Evolutionary conservation across 2,329 filamentous ascomycete species (phyloP).

Genomic region (Ceratocystis lukuohia): DNA sequence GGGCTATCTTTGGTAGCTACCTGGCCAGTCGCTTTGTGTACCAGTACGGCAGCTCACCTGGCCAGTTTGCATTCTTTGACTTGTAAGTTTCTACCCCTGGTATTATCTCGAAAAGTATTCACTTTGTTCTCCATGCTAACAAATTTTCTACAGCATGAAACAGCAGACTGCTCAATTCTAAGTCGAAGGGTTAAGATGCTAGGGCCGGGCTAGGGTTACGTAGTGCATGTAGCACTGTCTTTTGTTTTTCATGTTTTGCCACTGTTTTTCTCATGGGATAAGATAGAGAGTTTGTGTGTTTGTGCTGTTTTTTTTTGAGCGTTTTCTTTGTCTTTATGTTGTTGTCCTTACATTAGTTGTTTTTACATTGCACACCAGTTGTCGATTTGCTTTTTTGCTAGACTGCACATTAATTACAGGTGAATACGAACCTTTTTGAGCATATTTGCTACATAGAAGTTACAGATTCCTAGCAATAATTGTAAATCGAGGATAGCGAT

Average conservation of each 20-base stretch:
- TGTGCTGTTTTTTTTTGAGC: background rate
- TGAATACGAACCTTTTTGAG: background rate
- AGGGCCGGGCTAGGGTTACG: background rate
- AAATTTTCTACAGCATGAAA: slow-evolving; percentile 41
- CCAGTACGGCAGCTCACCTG: slow-evolving; percentile 80
- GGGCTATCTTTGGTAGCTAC: slow-evolving; percentile 92
- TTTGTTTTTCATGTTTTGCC: background rate
- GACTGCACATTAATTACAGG: background rate
- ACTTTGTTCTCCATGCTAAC: background rate
- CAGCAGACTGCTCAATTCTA: slow-evolving; percentile 12
- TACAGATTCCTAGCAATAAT: background rate
- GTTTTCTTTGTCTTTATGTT: background rate
- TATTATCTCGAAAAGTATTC: no score
- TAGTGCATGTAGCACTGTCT: background rate
- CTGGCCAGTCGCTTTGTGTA: slow-evolving; percentile 94
- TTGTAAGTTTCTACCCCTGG: slow-evolving; percentile 51
- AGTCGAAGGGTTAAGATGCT: background rate
- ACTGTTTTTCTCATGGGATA: slow-evolving; percentile 9
- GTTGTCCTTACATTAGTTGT: background rate
- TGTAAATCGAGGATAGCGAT: background rate
- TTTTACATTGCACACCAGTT: background rate
- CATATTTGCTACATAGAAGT: background rate
- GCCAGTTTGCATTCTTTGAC: slow-evolving; percentile 96
- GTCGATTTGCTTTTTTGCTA: background rate
- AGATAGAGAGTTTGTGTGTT: slow-evolving; percentile 3